Evolutionary conservation across 202 grass and related monocot genomes (phyloP).

Genomic region (Panicum virgatum): DNA sequence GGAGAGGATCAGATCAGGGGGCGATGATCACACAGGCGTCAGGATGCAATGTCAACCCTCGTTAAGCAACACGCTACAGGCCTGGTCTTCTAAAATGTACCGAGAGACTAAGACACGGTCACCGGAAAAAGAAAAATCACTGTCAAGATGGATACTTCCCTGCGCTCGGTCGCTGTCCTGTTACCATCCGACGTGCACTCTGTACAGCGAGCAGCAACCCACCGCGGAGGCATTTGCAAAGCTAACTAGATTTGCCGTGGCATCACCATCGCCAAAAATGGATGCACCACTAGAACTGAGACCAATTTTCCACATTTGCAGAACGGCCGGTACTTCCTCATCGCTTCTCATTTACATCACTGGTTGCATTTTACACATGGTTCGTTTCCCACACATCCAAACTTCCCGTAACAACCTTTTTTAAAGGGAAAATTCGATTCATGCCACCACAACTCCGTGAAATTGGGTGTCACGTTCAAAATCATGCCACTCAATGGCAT

Average conservation of each 20-base stretch:
- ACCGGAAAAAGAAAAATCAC: background rate
- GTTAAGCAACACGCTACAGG: too few species aligned
- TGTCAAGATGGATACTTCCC: background rate
- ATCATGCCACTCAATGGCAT: too few species aligned
- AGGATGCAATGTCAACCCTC: background rate
- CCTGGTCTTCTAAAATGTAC: too few species aligned
- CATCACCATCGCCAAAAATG: background rate
- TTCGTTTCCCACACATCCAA: conserved; percentile 15
- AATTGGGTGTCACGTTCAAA: too few species aligned
- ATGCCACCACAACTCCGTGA: too few species aligned
- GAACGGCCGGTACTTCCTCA: background rate
- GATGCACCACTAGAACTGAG: background rate
- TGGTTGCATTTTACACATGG: background rate
- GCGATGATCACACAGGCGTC: background rate
- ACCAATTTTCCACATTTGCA: background rate
- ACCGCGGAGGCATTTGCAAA: background rate
- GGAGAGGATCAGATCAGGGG: background rate
- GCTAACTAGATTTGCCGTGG: too few species aligned
- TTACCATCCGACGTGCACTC: background rate
- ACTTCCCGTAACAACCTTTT: background rate
- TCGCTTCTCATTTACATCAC: background rate
- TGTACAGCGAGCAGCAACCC: background rate
- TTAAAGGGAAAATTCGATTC: too few species aligned
- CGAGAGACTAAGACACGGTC: too few species aligned
- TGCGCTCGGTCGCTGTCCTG: background rate